Evolutionary conservation across 441 rosid genomes (phyloP).

Genomic region (Adansonia grandidieri): DNA sequence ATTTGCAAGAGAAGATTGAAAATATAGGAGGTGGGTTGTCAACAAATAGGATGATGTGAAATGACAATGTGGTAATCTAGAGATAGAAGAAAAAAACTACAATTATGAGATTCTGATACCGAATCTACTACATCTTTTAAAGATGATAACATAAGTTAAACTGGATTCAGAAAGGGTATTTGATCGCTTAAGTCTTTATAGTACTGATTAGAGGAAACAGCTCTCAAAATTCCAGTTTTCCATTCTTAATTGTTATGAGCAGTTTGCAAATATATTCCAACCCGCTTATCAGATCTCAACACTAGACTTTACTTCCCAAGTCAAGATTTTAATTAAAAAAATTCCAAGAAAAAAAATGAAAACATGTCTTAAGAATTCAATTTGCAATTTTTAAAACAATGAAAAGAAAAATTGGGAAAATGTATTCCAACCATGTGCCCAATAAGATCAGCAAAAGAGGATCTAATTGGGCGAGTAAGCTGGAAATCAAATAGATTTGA

Average conservation of each 20-base stretch:
- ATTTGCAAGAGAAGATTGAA: neutral
- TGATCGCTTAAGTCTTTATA: neutral
- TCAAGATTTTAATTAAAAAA: neutral
- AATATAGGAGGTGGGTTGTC: neutral
- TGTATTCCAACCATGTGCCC: constrained; percentile 56
- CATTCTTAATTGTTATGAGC: neutral
- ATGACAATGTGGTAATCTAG: neutral
- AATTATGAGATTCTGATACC: too few relatives aligned
- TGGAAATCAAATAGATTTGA: constrained; percentile 23
- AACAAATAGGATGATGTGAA: neutral
- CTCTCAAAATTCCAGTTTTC: neutral
- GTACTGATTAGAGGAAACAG: neutral
- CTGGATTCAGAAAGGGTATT: too few relatives aligned
- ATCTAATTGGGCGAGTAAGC: constrained; percentile 40
- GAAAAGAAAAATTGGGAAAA: neutral
- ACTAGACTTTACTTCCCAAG: neutral
- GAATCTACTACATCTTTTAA: too few relatives aligned
- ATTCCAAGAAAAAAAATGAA: too few relatives aligned
- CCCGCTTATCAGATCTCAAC: neutral
- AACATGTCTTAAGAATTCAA: neutral
- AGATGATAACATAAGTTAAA: too few relatives aligned
- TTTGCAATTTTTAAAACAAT: neutral
- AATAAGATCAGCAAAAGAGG: constrained; percentile 13
- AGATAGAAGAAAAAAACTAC: too few relatives aligned
- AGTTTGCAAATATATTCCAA: neutral